Conservation (phyloP, 495 filamentous ascomycete species). For the Sordaria brevicollis region DNA sequence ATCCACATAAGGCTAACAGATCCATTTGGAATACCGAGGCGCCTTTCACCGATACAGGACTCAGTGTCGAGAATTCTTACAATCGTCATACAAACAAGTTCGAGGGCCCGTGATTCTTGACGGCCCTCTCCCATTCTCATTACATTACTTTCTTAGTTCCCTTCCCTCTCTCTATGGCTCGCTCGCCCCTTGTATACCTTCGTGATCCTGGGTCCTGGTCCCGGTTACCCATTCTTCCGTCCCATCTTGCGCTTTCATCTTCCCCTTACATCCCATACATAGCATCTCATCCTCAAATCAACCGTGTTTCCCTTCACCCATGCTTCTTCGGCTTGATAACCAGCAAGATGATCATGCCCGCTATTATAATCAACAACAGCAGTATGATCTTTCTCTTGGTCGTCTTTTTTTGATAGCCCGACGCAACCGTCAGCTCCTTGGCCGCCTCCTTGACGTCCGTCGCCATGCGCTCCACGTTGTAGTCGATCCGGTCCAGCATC, state of each 20-base stretch:
- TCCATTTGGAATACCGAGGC: background rate
- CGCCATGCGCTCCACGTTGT: constrained; percentile 90
- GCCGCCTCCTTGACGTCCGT: constrained; percentile 83
- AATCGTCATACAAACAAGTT: background rate
- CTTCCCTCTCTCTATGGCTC: background rate
- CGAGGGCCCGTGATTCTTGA: background rate
- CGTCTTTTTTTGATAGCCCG: constrained; percentile 78
- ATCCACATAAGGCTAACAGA: background rate
- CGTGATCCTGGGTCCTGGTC: too few relatives aligned
- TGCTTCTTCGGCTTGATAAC: constrained; percentile 68
- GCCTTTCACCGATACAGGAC: background rate
- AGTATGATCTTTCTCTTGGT: constrained; percentile 88
- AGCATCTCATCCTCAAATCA: background rate
- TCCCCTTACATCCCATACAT: background rate
- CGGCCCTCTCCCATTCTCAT: background rate
- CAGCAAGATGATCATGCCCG: constrained; percentile 78
- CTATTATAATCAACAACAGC: constrained; percentile 69
- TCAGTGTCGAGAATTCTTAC: background rate
- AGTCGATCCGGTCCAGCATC: constrained; percentile 95
- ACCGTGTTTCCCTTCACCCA: background rate
- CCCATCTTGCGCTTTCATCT: too few relatives aligned
- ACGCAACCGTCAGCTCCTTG: constrained; percentile 77
- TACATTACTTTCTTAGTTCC: background rate
- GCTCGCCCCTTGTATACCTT: background rate
- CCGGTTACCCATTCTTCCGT: background rate